phyloP scores from a whole-genome alignment of 768 basidiomycete species.

The Tylopilus intermedius region DNA sequence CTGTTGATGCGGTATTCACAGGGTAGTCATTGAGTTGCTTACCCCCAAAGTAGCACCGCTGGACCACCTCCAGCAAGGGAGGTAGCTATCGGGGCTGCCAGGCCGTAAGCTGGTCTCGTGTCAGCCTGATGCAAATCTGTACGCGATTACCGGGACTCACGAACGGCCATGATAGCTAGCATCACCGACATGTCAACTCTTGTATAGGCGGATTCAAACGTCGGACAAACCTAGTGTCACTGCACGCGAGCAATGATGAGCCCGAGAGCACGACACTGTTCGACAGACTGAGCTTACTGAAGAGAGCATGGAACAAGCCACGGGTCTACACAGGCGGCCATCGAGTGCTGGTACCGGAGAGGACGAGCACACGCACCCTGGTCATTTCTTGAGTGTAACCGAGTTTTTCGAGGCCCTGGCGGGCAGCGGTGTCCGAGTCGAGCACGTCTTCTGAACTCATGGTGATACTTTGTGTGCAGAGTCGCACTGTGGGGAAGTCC shows the following conservation, averaged over 20 bases:
- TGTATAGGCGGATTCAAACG: background rate
- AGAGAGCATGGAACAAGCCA: slow-evolving; percentile 48
- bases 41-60: slow-evolving; percentile 58
- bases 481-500: background rate
- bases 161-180: slow-evolving; percentile 57
- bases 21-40: background rate
- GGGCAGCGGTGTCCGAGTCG: slow-evolving; percentile 26
- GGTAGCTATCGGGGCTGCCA: slow-evolving; percentile 54
- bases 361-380: slow-evolving; percentile 32
- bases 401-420: slow-evolving; percentile 42
- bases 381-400: slow-evolving; percentile 55
- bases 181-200: slow-evolving; percentile 2
- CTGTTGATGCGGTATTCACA: background rate
- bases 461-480: background rate
- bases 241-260: slow-evolving; percentile 15
- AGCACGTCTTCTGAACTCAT: slow-evolving; percentile 12
- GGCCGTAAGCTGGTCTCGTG: slow-evolving; percentile 43
- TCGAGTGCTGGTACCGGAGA: too few species aligned
- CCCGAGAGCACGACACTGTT: background rate
- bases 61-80: slow-evolving; percentile 52
- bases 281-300: slow-evolving; percentile 37
- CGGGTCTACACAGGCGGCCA: slow-evolving; percentile 34
- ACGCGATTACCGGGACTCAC: slow-evolving; percentile 34
- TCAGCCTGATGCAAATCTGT: background rate
- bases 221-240: slow-evolving; percentile 44